Evolutionary conservation across 192 early-diverging fungal genomes (phyloP).

Genomic region (Coemansia sp.): DNA sequence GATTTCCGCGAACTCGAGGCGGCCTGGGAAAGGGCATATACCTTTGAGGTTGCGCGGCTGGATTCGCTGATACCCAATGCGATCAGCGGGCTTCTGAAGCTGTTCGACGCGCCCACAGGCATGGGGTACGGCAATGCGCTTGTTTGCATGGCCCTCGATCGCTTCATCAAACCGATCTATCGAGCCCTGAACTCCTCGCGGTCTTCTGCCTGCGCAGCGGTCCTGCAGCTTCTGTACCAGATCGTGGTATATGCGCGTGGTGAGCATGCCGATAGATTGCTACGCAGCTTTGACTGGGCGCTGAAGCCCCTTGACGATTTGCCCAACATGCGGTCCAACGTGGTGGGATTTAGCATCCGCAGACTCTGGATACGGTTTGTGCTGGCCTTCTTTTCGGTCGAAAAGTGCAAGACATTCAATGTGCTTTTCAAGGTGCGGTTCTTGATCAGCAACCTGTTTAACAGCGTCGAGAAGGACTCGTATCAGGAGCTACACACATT

Average conservation of each 20-base stretch:
- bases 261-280: slow-evolving; percentile 34
- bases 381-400: slow-evolving; percentile 39
- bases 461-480: slow-evolving; percentile 35
- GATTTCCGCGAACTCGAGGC: no score
- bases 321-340: slow-evolving; percentile 18
- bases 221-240: slow-evolving; percentile 35
- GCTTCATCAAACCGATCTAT: slow-evolving; percentile 27
- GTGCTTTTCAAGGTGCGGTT: slow-evolving; percentile 29
- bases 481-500: slow-evolving; percentile 40
- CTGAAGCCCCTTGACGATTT: slow-evolving; percentile 20
- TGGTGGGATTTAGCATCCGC: slow-evolving; percentile 38
- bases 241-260: slow-evolving; percentile 32
- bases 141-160: slow-evolving; percentile 25
- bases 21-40: slow-evolving; percentile 35
- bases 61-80: slow-evolving; percentile 32
- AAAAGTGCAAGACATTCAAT: slow-evolving; percentile 20
- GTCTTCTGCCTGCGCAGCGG: slow-evolving; percentile 32
- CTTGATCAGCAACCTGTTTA: slow-evolving; percentile 29
- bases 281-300: slow-evolving; percentile 45
- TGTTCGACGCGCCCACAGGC: slow-evolving; percentile 24
- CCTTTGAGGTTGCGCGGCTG: slow-evolving; percentile 17
- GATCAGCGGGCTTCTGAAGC: slow-evolving; percentile 20
- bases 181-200: slow-evolving; percentile 35
- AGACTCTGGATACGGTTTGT: slow-evolving; percentile 50
- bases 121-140: slow-evolving; percentile 23